Conservation (phyloP, 2,329 filamentous ascomycete species). For the Neofusicoccum sp. region DNA sequence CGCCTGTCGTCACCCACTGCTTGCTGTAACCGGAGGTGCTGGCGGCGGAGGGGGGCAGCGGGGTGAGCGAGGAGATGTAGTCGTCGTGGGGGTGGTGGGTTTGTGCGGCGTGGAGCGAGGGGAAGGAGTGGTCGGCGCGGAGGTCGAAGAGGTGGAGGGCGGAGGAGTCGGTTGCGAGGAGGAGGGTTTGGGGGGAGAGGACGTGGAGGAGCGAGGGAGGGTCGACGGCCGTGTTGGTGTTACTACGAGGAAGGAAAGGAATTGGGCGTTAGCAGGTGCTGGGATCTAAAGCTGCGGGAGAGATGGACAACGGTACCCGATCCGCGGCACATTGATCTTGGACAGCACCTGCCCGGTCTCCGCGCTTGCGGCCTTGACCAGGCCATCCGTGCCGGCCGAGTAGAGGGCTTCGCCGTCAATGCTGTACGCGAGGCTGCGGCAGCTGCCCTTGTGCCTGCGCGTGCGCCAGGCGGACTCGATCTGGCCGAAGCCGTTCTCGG, state of each 20-base stretch:
- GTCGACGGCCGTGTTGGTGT: slow-evolving; percentile 56
- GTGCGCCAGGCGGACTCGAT: slow-evolving; percentile 88
- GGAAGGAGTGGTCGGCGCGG: slow-evolving; percentile 57
- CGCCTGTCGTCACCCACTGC: slow-evolving; percentile 93
- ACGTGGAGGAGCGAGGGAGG: slow-evolving; percentile 79
- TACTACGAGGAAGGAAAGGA: neutral
- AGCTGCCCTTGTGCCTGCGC: slow-evolving; percentile 90
- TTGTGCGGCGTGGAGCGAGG: slow-evolving; percentile 66
- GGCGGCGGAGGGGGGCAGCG: slow-evolving; percentile 75
- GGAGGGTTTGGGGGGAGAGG: slow-evolving; percentile 82
- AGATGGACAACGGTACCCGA: slow-evolving; percentile 33
- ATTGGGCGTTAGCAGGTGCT: neutral
- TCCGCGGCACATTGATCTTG: slow-evolving; percentile 75
- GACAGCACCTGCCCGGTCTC: slow-evolving; percentile 70
- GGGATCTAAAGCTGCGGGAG: neutral
- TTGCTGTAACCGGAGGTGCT: slow-evolving; percentile 89
- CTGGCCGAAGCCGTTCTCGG: slow-evolving; percentile 67
- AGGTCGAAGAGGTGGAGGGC: slow-evolving; percentile 87
- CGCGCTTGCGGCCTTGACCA: slow-evolving; percentile 63
- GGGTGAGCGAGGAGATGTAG: slow-evolving; percentile 85
- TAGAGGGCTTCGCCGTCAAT: slow-evolving; percentile 72
- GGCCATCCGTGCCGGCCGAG: slow-evolving; percentile 63
- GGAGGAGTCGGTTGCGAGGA: slow-evolving; percentile 88
- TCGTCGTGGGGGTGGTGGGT: slow-evolving; percentile 88
- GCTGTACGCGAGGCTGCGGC: slow-evolving; percentile 77